Base-by-base conservation (phyloP, 352 stramenopile genomes). In the Globisporangium carolinianum region DNA sequence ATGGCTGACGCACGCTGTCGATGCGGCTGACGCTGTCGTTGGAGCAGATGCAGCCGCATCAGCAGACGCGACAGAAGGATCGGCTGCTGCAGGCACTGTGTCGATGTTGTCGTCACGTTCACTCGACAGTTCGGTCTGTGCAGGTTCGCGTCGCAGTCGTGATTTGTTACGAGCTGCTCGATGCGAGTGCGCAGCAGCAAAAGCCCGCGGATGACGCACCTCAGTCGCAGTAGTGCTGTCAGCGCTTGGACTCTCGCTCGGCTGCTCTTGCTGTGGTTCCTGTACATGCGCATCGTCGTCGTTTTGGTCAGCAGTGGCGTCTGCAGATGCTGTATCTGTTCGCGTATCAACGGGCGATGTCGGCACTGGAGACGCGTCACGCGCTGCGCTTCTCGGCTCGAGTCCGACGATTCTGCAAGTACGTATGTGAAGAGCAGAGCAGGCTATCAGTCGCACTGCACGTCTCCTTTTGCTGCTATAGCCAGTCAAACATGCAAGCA, bases 331-430 rank as follows among this genome's bases (percentile, higher is more conserved):
- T 24, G 56, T 32, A 15, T n/a, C n/a, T 47, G 41, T 32, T 45
- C 41, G 39, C 15, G 12, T 24, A 7, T 12, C 9, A 6, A 6
- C 32, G 4, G 5, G 42, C 52, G n/a, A n/a, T 12, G 11, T 32
- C 17, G 18, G 37, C 18, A 14, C 46, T 59, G 15, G 24, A 32
- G 24, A 32, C 24, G 24, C 37, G 4, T 57, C 57, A 4, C 11
- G 32, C n/a, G 12, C 4, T 14, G 59, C 54, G 54, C 53, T 58
- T 9, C 66, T 60, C 32, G 73, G 52, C 42, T 76, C 65, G 6
- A 67, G 68, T 14, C 66, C 64, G 17, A 84, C 54, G n/a, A 86
- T 72, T 60, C 77, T 88, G 54, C 10, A 62, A 36, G n/a, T 48
- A 17, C 24, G 37, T 18, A 57, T 11, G 51, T 6, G 38, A 8